Percentiles rank a stretch among this genome's conserved stretches.
phyloP scores from a whole-genome alignment of 148 eudicot genomes.

The Arbutus unedo region DNA sequence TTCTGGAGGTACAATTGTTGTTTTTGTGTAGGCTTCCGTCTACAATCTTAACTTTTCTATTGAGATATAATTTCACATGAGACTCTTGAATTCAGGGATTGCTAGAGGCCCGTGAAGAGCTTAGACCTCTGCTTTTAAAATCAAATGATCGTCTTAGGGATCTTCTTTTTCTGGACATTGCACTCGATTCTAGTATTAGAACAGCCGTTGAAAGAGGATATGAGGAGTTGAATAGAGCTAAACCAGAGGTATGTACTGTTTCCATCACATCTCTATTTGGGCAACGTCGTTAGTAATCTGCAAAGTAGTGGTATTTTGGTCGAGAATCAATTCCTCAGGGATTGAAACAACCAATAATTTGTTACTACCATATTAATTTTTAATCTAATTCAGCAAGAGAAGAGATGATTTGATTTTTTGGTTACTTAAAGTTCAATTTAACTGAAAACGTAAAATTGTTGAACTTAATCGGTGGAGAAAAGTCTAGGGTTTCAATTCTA shows the following conservation, averaged over 20 bases:
- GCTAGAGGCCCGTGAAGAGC: conserved; percentile 83
- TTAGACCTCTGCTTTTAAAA: conserved; percentile 63
- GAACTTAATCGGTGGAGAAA: background rate
- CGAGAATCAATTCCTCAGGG: background rate
- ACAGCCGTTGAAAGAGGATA: conserved; percentile 93
- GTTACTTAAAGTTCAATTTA: background rate
- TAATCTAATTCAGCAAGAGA: background rate
- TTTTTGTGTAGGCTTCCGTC: conserved; percentile 3
- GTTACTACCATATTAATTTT: background rate
- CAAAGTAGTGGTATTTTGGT: background rate
- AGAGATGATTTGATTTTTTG: background rate
- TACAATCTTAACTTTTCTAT: background rate
- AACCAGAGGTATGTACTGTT: conserved; percentile 78
- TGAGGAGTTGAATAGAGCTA: conserved; percentile 75
- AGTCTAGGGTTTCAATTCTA: background rate
- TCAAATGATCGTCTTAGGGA: conserved; percentile 84
- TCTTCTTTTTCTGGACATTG: conserved; percentile 86
- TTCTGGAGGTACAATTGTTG: conserved; percentile 64
- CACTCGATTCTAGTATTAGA: conserved; percentile 87
- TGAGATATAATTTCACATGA: background rate
- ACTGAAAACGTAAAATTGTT: background rate
- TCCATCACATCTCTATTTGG: conserved; percentile 8
- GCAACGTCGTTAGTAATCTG: background rate
- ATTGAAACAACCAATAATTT: background rate
- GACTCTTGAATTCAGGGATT: conserved; percentile 53